phyloP scores from a whole-genome alignment of 2,329 filamentous ascomycete genomes.

The Pseudogymnoascus sp. region DNA sequence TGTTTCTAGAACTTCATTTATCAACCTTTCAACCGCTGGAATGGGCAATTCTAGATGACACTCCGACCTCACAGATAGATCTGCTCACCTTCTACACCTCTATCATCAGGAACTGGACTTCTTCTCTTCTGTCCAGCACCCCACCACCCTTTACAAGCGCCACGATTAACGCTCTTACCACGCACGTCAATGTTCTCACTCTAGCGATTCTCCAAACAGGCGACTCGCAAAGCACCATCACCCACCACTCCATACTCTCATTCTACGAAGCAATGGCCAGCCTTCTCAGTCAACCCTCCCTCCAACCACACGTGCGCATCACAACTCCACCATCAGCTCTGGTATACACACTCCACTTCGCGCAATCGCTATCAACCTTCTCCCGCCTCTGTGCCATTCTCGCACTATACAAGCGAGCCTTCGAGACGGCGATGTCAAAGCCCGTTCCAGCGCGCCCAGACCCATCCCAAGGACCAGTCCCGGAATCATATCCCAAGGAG shows the following conservation, averaged over 20 bases:
- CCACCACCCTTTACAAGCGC: conserved; percentile 12
- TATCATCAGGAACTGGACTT: conserved; percentile 55
- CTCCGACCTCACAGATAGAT: conserved; percentile 44
- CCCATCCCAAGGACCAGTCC: conserved; percentile 27
- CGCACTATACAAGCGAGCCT: conserved; percentile 64
- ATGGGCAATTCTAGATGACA: conserved; percentile 41
- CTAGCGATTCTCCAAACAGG: conserved; percentile 52
- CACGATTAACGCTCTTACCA: conserved; percentile 36
- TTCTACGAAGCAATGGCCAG: conserved; percentile 60
- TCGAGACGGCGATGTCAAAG: conserved; percentile 55
- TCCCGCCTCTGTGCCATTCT: conserved; percentile 65
- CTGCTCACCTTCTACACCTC: conserved; percentile 61
- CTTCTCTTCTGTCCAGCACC: conserved; percentile 36
- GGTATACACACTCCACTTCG: conserved; percentile 65
- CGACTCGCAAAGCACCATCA: conserved; percentile 31
- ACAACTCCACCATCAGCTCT: conserved; percentile 59
- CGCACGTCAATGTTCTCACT: conserved; percentile 47
- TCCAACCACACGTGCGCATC: conserved; percentile 53
- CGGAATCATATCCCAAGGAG: conserved; percentile 43
- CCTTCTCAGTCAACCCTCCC: conserved; percentile 44
- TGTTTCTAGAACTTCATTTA: conserved; percentile 40
- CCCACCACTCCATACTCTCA: conserved; percentile 53
- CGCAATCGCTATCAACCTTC: conserved; percentile 51
- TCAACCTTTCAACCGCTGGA: conserved; percentile 47
- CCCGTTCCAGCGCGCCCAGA: conserved; percentile 24